Evolutionary conservation across 805 yeast species (phyloP).

Genomic region (Wickerhamiella bombiphila): DNA sequence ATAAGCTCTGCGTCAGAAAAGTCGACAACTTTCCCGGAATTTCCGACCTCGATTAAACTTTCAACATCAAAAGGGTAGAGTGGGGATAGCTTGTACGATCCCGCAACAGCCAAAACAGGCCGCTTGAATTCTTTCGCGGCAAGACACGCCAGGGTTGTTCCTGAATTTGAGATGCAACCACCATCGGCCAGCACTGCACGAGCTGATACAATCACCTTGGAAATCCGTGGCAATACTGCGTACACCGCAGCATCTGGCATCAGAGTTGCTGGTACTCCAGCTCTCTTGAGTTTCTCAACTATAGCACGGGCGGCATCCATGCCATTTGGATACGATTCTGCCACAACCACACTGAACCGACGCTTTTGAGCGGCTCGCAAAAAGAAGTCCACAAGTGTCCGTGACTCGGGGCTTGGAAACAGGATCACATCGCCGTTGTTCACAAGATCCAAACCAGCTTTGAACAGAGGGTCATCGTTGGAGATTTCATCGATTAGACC

Average conservation of each 20-base stretch:
- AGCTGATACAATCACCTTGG: conserved; percentile 89
- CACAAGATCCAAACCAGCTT: conserved; percentile 81
- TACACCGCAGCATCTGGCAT: conserved; percentile 87
- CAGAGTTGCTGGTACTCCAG: conserved; percentile 77
- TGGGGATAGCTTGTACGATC: conserved; percentile 84
- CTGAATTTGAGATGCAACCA: conserved; percentile 78
- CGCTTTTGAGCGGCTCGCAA: conserved; percentile 79
- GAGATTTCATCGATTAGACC: conserved; percentile 85
- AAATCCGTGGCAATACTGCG: conserved; percentile 95
- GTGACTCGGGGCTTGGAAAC: conserved; percentile 91
- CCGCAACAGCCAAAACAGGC: conserved; percentile 94
- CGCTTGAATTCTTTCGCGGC: conserved; percentile 90
- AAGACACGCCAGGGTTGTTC: conserved; percentile 85
- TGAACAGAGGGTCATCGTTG: conserved; percentile 79
- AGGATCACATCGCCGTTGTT: conserved; percentile 61
- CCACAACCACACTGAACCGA: conserved; percentile 73
- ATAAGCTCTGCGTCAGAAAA: conserved; percentile 57
- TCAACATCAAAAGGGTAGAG: conserved; percentile 81
- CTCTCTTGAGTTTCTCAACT: conserved; percentile 64
- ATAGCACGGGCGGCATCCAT: conserved; percentile 62
- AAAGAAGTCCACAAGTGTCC: conserved; percentile 75
- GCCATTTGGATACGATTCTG: conserved; percentile 86
- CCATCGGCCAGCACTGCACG: conserved; percentile 92
- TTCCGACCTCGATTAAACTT: conserved; percentile 77
- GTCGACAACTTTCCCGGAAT: conserved; percentile 74